These are phyloP conservation scores for Phytophthora capsici DNA, from an alignment of 352 stramenopile genomes.

Conservation along the genomic window DNA sequence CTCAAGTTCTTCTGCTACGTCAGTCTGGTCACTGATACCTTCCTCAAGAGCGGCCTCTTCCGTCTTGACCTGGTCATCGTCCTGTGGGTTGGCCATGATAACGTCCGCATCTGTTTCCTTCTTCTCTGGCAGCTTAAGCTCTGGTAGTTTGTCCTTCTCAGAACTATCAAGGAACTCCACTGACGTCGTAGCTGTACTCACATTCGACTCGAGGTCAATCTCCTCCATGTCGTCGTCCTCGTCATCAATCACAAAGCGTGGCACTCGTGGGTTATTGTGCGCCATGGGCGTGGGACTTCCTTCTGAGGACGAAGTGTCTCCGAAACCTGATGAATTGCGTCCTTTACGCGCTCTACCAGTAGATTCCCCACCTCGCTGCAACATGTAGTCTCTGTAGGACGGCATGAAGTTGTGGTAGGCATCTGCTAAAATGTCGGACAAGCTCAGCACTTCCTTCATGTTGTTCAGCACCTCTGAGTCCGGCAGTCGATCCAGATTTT, in stretches of 20 bases:
- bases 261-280: slow-evolving; percentile 55
- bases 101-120: slow-evolving; percentile 21
- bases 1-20: slow-evolving; percentile 9
- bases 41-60: slow-evolving; percentile 16
- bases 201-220: slow-evolving; percentile 39
- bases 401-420: slow-evolving; percentile 91
- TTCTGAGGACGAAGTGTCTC: slow-evolving; percentile 57
- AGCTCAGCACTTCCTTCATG: slow-evolving; percentile 89
- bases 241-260: slow-evolving; percentile 80
- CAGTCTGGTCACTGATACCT: slow-evolving; percentile 7
- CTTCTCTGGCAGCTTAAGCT: slow-evolving; percentile 18
- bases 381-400: slow-evolving; percentile 86
- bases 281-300: slow-evolving; percentile 62
- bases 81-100: slow-evolving; percentile 41
- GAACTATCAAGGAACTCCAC: not conserved
- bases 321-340: slow-evolving; percentile 52
- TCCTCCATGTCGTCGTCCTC: slow-evolving; percentile 64
- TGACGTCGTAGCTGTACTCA: slow-evolving; percentile 6
- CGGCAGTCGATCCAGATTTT: slow-evolving; percentile 69
- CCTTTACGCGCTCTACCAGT: slow-evolving; percentile 32
- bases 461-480: slow-evolving; percentile 88
- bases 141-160: slow-evolving; percentile 4
- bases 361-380: slow-evolving; percentile 71
- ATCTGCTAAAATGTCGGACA: slow-evolving; percentile 81
- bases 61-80: slow-evolving; percentile 28